Evolutionary conservation across 1,284 basidiomycete genomes (phyloP).

Genomic region (Malassezia vespertilionis): DNA sequence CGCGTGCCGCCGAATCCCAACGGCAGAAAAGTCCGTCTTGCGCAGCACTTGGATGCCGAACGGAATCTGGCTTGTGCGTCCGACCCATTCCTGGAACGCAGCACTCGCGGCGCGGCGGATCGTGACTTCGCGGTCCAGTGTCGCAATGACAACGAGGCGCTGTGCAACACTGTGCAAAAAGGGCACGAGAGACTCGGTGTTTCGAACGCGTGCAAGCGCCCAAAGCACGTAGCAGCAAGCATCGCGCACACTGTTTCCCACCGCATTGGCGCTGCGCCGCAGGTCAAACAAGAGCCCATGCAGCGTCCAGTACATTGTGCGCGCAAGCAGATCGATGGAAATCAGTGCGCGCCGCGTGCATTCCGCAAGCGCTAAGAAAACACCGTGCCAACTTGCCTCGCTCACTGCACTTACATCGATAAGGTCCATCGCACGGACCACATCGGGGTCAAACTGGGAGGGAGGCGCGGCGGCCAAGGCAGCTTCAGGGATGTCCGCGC

Average conservation of each 20-base stretch:
- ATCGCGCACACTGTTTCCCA: constrained; percentile 88
- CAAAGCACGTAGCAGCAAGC: constrained; percentile 88
- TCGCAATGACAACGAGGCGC: constrained; percentile 63
- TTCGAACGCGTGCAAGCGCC: constrained; percentile 64
- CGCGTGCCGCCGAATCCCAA: constrained; percentile 71
- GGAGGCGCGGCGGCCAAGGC: constrained; percentile 29
- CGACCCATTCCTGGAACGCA: constrained; percentile 93
- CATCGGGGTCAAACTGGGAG: not conserved
- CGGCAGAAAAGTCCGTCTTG: constrained; percentile 87
- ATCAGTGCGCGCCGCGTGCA: constrained; percentile 67
- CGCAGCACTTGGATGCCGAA: constrained; percentile 85
- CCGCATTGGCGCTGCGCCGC: constrained; percentile 76
- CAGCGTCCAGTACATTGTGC: constrained; percentile 28
- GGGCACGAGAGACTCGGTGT: constrained; percentile 56
- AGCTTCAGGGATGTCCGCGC: constrained; percentile 55
- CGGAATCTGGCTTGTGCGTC: constrained; percentile 69
- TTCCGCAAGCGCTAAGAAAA: constrained; percentile 82
- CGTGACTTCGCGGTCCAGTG: constrained; percentile 85
- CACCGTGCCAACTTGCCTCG: constrained; percentile 88
- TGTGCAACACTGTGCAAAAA: constrained; percentile 56
- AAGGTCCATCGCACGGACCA: not conserved
- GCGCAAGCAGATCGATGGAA: constrained; percentile 18
- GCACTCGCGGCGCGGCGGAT: constrained; percentile 94
- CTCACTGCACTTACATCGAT: constrained; percentile 52
- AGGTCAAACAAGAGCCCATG: constrained; percentile 82